Evolutionary conservation across 495 filamentous ascomycete genomes (phyloP), one percentile per base, ranked within the genome.

Genomic region (Hypoxylon fuscum): DNA sequence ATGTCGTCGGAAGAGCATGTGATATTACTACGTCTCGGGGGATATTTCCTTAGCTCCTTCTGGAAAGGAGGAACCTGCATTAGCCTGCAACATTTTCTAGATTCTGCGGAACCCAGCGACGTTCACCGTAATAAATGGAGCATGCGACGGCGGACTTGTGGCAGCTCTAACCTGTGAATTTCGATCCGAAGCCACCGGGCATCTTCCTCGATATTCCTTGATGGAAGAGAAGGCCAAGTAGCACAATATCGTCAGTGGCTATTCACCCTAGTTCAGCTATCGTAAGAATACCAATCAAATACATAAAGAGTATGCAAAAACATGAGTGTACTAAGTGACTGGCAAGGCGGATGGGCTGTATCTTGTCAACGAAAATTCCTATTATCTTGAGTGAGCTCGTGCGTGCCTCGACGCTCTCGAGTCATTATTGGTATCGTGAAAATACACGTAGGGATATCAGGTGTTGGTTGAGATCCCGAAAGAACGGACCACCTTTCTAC

Each of bases 381-480:
- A 25, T 5, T 18, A 8, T 27, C 31, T 48, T 59, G 44, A 40
- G 9, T n/a, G n/a, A n/a, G n/a, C n/a, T n/a, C n/a, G n/a, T n/a
- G n/a, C n/a, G n/a, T n/a, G n/a, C n/a, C n/a, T 52, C 37, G 41
- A 18, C 15, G 25, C 20, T 15, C 31, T 35, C 5, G 32, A n/a
- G n/a, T n/a, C n/a, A n/a, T n/a, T n/a, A n/a, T n/a, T n/a, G n/a
- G n/a, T n/a, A n/a, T n/a, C n/a, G n/a, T n/a, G n/a, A n/a, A 35
- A 29, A 21, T 55, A 5, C 41, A 8, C 41, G 35, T 48, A 38
- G 31, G 31, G 21, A 29, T 64, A 59, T 55, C 55, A 31, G 12
- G 61, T 54, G 49, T 29, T 64, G 38, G 54, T 48, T 54, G 8
- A 23, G 12, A 46, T 18, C 35, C 40, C 47, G 32, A 42, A 41